Conservation (phyloP, 140 eudicot genomes). For the Bidens hawaiensis region DNA sequence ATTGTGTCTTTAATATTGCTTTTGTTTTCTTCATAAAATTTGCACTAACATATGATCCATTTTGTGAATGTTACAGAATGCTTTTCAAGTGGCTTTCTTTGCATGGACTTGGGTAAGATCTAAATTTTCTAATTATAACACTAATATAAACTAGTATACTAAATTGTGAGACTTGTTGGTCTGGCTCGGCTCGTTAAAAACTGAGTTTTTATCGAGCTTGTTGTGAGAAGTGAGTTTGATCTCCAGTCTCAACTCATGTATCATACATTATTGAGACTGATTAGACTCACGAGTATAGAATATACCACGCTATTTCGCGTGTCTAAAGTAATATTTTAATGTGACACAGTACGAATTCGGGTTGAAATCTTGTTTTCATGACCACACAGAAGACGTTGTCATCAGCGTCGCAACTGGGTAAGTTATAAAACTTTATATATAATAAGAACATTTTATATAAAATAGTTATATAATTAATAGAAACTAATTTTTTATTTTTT, state of each 20-base stretch:
- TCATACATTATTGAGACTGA: too few species aligned
- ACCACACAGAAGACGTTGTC: slow-evolving; percentile 33
- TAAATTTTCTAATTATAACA: neutral
- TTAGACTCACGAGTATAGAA: too few species aligned
- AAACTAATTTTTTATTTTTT: neutral
- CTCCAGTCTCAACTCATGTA: too few species aligned
- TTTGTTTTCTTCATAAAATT: too few species aligned
- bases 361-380: slow-evolving; percentile 50
- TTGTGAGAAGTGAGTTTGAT: too few species aligned
- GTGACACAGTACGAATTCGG: slow-evolving; percentile 57
- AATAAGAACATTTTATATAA: neutral
- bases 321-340: neutral
- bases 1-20: too few species aligned
- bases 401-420: slow-evolving; percentile 67
- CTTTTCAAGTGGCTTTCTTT: slow-evolving; percentile 68
- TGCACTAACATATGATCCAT: neutral
- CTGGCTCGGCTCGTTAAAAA: neutral
- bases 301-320: neutral
- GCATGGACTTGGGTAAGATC: slow-evolving; percentile 69
- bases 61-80: slow-evolving; percentile 41
- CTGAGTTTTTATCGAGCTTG: neutral
- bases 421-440: neutral
- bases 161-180: neutral
- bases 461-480: neutral
- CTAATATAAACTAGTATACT: neutral